A percentile compares a stretch with the other conserved stretches of the same genome.
Conservation (phyloP, 257 asterid species). For the Phtheirospermum japonicum region DNA sequence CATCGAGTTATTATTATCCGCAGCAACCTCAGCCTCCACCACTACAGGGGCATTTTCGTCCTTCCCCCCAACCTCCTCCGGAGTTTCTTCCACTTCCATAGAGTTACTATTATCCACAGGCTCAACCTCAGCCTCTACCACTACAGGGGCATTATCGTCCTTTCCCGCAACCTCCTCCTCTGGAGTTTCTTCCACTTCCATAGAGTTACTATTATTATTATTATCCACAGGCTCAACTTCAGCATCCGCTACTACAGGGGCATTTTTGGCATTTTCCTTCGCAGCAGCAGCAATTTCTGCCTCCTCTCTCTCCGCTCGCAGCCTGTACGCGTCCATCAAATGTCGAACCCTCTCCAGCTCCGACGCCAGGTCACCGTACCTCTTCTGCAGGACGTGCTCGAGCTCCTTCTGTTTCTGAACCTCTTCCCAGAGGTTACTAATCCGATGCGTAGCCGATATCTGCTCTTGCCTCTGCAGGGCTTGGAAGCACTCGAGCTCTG, state of each 20-base stretch:
- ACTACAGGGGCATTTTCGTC: not conserved
- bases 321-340: conserved; percentile 41
- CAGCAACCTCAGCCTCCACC: not conserved
- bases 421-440: conserved; percentile 90
- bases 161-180: conserved; percentile 18
- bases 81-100: too few species aligned
- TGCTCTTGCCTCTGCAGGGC: conserved; percentile 84
- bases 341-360: conserved; percentile 56
- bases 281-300: conserved; percentile 34
- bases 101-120: too few species aligned
- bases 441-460: conserved; percentile 69
- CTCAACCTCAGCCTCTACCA: not conserved
- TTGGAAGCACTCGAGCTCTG: conserved; percentile 84
- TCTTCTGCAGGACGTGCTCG: conserved; percentile 64
- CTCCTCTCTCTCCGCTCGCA: conserved; percentile 41
- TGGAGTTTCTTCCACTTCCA: not conserved
- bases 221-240: conserved; percentile 29
- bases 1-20: not conserved
- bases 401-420: conserved; percentile 97
- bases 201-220: not conserved
- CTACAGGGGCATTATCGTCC: conserved; percentile 13
- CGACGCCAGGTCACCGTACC: conserved; percentile 58
- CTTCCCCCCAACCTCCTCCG: not conserved
- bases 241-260: conserved; percentile 1
- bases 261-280: conserved; percentile 22